Evolutionary conservation across 148 eudicot species (phyloP).

Genomic region (Chenopodium album): DNA sequence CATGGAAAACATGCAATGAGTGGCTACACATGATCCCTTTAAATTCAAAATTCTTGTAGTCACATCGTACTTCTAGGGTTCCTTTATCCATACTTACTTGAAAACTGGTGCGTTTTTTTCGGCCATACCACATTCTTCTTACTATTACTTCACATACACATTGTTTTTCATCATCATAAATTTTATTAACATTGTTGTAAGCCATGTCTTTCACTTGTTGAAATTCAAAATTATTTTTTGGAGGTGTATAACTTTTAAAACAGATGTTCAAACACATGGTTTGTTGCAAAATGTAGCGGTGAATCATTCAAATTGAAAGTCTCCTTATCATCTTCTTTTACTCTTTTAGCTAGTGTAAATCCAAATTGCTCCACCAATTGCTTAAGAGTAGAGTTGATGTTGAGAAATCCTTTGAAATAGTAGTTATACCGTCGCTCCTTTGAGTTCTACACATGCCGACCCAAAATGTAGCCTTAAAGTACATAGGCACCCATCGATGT

Average conservation of each 20-base stretch:
- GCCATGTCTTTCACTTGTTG: not conserved
- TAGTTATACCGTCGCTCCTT: not conserved
- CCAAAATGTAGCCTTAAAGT: conserved; percentile 5
- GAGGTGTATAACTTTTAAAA: conserved; percentile 4
- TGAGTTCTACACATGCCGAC: conserved; percentile 2
- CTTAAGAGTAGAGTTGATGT: not conserved
- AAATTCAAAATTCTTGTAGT: too few species aligned
- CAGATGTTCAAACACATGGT: not conserved
- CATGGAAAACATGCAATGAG: too few species aligned
- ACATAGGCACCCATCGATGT: not conserved
- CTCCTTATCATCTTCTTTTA: not conserved
- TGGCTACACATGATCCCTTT: too few species aligned
- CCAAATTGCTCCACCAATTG: conserved; percentile 1
- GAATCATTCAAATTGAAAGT: not conserved
- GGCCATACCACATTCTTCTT: too few species aligned
- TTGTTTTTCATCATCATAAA: too few species aligned
- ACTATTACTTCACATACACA: too few species aligned
- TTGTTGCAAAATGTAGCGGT: not conserved
- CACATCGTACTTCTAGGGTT: too few species aligned
- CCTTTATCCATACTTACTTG: too few species aligned
- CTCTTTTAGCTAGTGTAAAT: not conserved
- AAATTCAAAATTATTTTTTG: not conserved
- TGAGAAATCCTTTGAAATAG: not conserved
- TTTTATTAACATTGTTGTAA: too few species aligned
- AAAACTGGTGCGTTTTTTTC: too few species aligned